phyloP scores from a whole-genome alignment of 495 filamentous ascomycete species.

The Neurospora discreta region DNA sequence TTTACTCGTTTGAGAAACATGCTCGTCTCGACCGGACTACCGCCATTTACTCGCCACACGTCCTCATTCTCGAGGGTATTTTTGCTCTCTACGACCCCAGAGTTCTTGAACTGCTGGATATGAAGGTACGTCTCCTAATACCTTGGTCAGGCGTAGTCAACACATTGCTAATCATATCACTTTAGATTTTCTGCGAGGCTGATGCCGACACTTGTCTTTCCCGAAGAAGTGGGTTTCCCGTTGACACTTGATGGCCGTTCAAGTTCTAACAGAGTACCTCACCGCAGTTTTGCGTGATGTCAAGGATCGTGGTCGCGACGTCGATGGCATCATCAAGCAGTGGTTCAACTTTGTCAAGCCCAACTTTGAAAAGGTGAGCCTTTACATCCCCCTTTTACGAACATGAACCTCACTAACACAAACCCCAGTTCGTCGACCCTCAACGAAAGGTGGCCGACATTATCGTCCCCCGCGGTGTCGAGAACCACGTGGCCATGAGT shows the following conservation, averaged over 20 bases:
- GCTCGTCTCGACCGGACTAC: conserved; percentile 67
- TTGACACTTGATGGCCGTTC: not conserved
- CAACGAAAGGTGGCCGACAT: conserved; percentile 84
- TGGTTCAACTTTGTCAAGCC: conserved; percentile 96
- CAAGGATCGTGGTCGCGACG: conserved; percentile 68
- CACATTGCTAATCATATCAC: not conserved
- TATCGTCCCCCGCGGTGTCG: conserved; percentile 86
- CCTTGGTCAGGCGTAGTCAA: not conserved
- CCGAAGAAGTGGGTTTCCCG: conserved; percentile 58
- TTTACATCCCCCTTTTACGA: not conserved
- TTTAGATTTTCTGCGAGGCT: conserved; percentile 88
- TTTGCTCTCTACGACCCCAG: conserved; percentile 84
- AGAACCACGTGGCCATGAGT: conserved; percentile 84
- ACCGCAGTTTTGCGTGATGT: conserved; percentile 81
- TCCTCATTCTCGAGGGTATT: conserved; percentile 91
- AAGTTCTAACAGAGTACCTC: not conserved
- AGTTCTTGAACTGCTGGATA: conserved; percentile 78
- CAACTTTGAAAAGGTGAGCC: conserved; percentile 59
- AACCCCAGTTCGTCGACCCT: conserved; percentile 64
- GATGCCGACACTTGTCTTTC: conserved; percentile 91
- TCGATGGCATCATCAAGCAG: conserved; percentile 94
- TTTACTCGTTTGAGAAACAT: conserved; percentile 94
- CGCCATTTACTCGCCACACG: conserved; percentile 89
- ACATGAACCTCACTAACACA: not conserved
- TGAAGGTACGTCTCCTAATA: conserved; percentile 43